Conservation (phyloP, 2,329 filamentous ascomycete genomes). For the Westerdykella aurantiaca region DNA sequence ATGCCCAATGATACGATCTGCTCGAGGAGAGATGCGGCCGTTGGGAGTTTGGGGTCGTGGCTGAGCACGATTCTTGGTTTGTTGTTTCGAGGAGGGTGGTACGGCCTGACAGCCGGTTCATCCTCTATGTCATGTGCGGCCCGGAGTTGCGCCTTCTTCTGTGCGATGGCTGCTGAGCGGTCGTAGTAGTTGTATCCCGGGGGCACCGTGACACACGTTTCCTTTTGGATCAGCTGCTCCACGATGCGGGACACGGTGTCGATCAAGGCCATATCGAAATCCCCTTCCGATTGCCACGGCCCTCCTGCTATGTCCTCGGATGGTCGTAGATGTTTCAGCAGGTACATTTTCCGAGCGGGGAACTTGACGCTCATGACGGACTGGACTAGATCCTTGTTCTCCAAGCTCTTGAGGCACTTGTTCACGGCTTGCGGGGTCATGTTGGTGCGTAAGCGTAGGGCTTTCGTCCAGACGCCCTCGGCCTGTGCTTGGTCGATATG, state of each 20-base stretch:
- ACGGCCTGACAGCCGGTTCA: slow-evolving; percentile 19
- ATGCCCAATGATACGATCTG: slow-evolving; percentile 65
- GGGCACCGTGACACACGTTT: slow-evolving; percentile 61
- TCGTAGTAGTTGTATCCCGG: slow-evolving; percentile 39
- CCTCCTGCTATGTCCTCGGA: slow-evolving; percentile 89
- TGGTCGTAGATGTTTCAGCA: slow-evolving; percentile 77
- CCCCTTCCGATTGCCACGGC: slow-evolving; percentile 88
- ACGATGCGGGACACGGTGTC: slow-evolving; percentile 67
- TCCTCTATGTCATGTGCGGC: slow-evolving; percentile 31
- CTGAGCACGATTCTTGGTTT: slow-evolving; percentile 43
- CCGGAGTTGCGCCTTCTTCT: slow-evolving; percentile 34
- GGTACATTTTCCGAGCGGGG: slow-evolving; percentile 91
- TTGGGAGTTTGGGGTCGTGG: slow-evolving; percentile 74
- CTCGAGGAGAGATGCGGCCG: slow-evolving; percentile 68
- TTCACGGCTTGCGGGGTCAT: slow-evolving; percentile 80
- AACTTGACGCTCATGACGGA: slow-evolving; percentile 88
- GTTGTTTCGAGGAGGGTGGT: slow-evolving; percentile 18
- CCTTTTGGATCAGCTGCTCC: slow-evolving; percentile 64
- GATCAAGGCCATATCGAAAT: slow-evolving; percentile 84
- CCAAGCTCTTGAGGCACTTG: slow-evolving; percentile 75
- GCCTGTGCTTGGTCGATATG: slow-evolving; percentile 80
- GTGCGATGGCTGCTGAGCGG: slow-evolving; percentile 28
- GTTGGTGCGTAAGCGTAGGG: slow-evolving; percentile 71
- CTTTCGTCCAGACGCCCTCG: slow-evolving; percentile 87
- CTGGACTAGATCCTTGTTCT: slow-evolving; percentile 75